Base-by-base conservation (phyloP, 139 green algal species). In the Ettlia oleoabundans region DNA sequence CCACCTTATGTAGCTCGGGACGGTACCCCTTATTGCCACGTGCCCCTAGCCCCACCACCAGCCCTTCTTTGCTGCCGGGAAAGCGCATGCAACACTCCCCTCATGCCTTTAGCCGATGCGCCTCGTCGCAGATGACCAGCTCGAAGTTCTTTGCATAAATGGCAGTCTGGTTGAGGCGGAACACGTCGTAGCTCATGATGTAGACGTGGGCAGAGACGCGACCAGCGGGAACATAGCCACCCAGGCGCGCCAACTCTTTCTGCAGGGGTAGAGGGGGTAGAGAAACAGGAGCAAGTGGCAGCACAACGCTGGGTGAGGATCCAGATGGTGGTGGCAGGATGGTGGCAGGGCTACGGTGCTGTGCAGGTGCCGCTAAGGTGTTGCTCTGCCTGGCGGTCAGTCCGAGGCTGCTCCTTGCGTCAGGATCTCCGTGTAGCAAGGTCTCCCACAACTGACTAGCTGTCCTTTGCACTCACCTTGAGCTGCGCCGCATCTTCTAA, bases 61-160 rank as follows among this genome's bases (percentile, higher is more conserved):
- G n/a, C n/a, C n/a, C n/a, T n/a, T n/a, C n/a, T n/a, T n/a, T n/a
- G n/a, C n/a, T n/a, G n/a, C n/a, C n/a, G n/a, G n/a, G n/a, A n/a
- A n/a, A n/a, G n/a, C n/a, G n/a, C n/a, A n/a, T n/a, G n/a, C n/a
- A n/a, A n/a, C n/a, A n/a, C n/a, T n/a, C n/a, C n/a, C n/a, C n/a
- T n/a, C n/a, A 24, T 76, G 26, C 73, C 75, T 81, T 71, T 32
- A 87, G 83, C 73, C 91, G 71, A 65, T 83, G 78, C 2, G 90
- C 89, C 88, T 99, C 96, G 78, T 99, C 96, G 72, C 95, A 98
- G 75, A 99, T 97, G 6, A 99, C 88, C 71, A 99, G 92, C 84
- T 99, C 94, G 82, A 93, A 97, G 15, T 88, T 81, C 33, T 86
- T 86, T 0, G 85, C 82, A 19, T 73, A 82, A 7, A 88, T 82